Percentiles rank a stretch among this genome's conserved stretches.
phyloP scores from a whole-genome alignment of 106 monocot genomes.

The Dendrobium huoshanense region DNA sequence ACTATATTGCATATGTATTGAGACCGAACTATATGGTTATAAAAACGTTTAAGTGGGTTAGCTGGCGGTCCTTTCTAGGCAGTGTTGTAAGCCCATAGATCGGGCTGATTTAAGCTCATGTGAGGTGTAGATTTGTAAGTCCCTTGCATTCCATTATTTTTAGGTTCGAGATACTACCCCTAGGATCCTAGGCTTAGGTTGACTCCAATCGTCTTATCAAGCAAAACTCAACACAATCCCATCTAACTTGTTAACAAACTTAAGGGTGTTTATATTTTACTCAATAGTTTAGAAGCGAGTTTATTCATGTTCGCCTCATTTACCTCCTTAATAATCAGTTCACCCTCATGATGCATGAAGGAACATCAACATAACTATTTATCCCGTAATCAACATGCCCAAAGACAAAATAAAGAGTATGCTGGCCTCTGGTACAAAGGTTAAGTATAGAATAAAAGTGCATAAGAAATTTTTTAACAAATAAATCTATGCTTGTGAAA shows the following conservation, averaged over 20 bases:
- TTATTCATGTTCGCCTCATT: background rate
- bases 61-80: too few relatives aligned
- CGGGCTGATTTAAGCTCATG: too few relatives aligned
- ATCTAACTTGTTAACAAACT: background rate
- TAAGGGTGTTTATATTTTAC: background rate
- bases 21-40: too few relatives aligned
- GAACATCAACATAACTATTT: background rate
- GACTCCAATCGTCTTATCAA: too few relatives aligned
- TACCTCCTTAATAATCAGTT: background rate
- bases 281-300: background rate
- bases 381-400: background rate
- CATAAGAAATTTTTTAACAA: background rate
- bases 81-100: too few relatives aligned
- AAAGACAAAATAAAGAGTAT: background rate
- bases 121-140: too few relatives aligned
- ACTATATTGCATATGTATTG: too few relatives aligned
- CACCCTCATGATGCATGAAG: background rate
- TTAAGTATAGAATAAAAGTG: background rate
- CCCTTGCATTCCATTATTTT: too few relatives aligned
- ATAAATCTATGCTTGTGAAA: background rate
- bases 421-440: background rate
- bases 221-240: too few relatives aligned
- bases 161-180: too few relatives aligned
- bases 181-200: too few relatives aligned
- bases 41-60: too few relatives aligned